Evolutionary conservation across 805 yeast species (phyloP).

Genomic region (Kockiozyma suomiensis): DNA sequence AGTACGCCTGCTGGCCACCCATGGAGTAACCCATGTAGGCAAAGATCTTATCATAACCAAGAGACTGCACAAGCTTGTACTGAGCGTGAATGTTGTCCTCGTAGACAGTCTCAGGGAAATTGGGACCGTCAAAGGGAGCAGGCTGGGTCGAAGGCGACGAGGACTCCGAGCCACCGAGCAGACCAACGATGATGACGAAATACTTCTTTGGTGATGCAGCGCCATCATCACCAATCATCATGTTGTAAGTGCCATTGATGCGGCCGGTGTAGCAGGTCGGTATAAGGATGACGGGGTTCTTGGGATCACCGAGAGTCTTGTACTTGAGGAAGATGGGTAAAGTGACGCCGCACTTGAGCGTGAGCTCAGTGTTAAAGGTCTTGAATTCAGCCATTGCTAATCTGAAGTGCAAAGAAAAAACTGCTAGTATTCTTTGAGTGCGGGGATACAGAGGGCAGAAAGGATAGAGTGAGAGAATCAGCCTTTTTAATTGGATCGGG

Average conservation of each 20-base stretch:
- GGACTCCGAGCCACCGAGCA: conserved; percentile 34
- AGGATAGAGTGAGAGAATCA: not conserved
- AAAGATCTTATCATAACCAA: conserved; percentile 31
- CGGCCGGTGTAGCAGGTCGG: conserved; percentile 35
- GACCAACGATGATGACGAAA: conserved; percentile 33
- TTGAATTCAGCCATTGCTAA: conserved; percentile 27
- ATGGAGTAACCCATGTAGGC: conserved; percentile 34
- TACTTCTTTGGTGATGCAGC: conserved; percentile 31
- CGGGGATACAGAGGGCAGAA: not conserved
- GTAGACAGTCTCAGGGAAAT: conserved; percentile 33
- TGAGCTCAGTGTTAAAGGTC: conserved; percentile 28
- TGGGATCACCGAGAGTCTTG: conserved; percentile 34
- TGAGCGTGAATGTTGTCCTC: conserved; percentile 35
- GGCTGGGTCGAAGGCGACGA: conserved; percentile 34
- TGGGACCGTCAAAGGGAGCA: conserved; percentile 32
- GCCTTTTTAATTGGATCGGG: conserved; percentile 2
- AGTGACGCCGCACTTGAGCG: conserved; percentile 33
- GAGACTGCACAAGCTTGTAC: conserved; percentile 23
- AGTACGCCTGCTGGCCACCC: conserved; percentile 36
- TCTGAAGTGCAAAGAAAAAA: conserved; percentile 21
- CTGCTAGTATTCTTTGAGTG: not conserved
- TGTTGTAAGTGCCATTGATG: conserved; percentile 27
- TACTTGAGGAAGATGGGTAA: conserved; percentile 31
- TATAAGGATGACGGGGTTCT: conserved; percentile 33
- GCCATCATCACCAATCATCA: conserved; percentile 28